Base-by-base conservation (phyloP, 208 protist species). In the Herpetomonas samuelpessoai region DNA sequence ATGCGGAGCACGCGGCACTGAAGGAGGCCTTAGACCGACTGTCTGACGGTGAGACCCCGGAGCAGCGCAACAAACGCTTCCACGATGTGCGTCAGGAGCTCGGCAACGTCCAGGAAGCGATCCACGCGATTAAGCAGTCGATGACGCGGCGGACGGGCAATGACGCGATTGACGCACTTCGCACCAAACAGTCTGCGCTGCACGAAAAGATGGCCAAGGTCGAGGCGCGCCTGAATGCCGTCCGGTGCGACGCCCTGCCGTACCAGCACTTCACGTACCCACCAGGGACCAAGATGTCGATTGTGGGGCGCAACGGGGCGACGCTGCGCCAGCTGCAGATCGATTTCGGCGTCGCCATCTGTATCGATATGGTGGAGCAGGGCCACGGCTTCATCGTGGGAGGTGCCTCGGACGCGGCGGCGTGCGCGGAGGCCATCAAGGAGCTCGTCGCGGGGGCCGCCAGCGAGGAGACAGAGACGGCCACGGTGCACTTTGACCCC, bases 241-340 rank as follows among this genome's bases (percentile, higher is more conserved):
- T 88, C 10, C 66, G 64, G 6, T 14, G 4, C 1, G 41, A 12
- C 18, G 12, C n/a, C 48, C 22, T 83, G 29, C 64, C 69, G 26
- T 46, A 14, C 22, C 12, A 41, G n/a, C 44, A 59, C 62, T 79
- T 88, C 48, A 54, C 55, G 9, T 84, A 77, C 60, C 60, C 65
- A 3, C 16, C 62, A 3, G 56, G 51, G 30, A 39, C 65, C 39
- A 68, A 69, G 24, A 45, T 30, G 3, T 71, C 62, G 21, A 27
- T 89, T 10, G 57, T 85, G n/a, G 78, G 78, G 2, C 54, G 57
- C 22, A 62, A 58, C 28, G 74, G 82, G 2, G 72, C 76, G 12
- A 83, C 74, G 50, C 62, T 85, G 24, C 57, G 53, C n/a, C 77
- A 89, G 68, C 63, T 89, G 65, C 77, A 85, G 68, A n/a, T 60